Base-by-base conservation (phyloP, 257 asterid species). In the Anisodus tanguticus region DNA sequence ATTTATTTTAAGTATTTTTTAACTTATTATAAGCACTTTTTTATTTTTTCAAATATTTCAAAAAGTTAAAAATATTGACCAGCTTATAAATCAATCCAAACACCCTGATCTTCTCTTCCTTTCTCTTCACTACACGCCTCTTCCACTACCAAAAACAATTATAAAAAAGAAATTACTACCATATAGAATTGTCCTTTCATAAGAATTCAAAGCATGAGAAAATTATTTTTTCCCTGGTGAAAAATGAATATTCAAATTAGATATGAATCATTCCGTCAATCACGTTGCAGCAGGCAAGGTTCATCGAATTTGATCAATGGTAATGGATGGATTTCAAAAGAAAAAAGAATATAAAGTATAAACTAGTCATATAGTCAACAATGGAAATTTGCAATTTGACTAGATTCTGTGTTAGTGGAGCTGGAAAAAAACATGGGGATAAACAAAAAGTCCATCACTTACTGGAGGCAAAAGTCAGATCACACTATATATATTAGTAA, bases 391-490 rank as follows among this genome's bases (percentile, higher is more conserved):
- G 26, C 49, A 77, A 51, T 51, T 77, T 77, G 64, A 53, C 63
- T 53, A 53, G 49, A 77, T 76, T 53, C 47, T 53, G 49, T 3
- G 81, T 53, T 77, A 53, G 81, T 77, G 64, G 64, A 53, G 64
- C 22, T 76, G 17, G 9, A 2, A 47, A 31, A 76, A 77, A 53
- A 7, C 26, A 13, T 31, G 10, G 64, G 81, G 81, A 77, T 35
- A 26, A 13, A 26, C 64, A 13, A 77, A 76, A 77, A 53, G 47
- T 26, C 81, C 45, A 10, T 49, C 60, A 53, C 8, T 54, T 53
- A 53, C 26, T 53, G 81, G 81, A 51, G 81, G 64, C 81, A 77
- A 77, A 51, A 53, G 53, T 77, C 81, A 13, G 53, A 68, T 39
- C 26, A 37, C 51, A 31, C 1, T 31, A 31, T 31, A 31, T 31